Evolutionary conservation across 2,329 filamentous ascomycete species (phyloP), one percentile per base, ranked within the genome.

Genomic region (Drechmeria coniospora): DNA sequence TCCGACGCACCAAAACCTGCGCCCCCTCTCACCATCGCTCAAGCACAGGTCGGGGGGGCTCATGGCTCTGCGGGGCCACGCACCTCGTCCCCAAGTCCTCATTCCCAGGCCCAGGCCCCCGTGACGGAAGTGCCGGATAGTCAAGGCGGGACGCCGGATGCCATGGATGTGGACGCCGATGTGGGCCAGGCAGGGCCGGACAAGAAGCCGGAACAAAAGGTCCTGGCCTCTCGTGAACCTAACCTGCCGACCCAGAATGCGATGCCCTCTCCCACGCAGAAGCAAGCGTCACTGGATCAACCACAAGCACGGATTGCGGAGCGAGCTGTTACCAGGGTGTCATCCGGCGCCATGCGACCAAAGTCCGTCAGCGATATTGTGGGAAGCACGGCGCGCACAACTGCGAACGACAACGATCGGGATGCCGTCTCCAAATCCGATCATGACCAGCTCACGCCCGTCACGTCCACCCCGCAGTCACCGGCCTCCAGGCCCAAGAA

Each of bases 341-440:
- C 74, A 3, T 79, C 78, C 8, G 77, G 75, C 23, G 70, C 74
- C 3, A 71, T 81, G 39, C 63, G 70, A 34, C 71, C 77, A 28
- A 82, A 80, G 43, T 79, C 76, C 5, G 74, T 80, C 4, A 76
- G 71, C 12, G 78, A 82, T 46, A 79, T 81, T 23, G 57, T 81
- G 5, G 74, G 70, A 28, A 72, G 71, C 33, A 63, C 61, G 12
- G 60, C 68, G 22, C 54, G 43, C 21, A 44, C 45, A 18, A 34
- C 39, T 3, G n/a, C n/a, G n/a, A 42, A 38, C 44, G 23, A 23
- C 40, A 47, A 45, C 6, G 59, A 63, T 11, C 54, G 47, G 31
- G 36, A 38, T 19, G 36, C 42, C 8, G 36, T 33, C 5, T 36
- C 36, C 15, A 50, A 51, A 20, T 38, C 33, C 12, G 30, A 45